phyloP scores from a whole-genome alignment of 1,284 basidiomycete species.

The Xanthoconium separans region DNA sequence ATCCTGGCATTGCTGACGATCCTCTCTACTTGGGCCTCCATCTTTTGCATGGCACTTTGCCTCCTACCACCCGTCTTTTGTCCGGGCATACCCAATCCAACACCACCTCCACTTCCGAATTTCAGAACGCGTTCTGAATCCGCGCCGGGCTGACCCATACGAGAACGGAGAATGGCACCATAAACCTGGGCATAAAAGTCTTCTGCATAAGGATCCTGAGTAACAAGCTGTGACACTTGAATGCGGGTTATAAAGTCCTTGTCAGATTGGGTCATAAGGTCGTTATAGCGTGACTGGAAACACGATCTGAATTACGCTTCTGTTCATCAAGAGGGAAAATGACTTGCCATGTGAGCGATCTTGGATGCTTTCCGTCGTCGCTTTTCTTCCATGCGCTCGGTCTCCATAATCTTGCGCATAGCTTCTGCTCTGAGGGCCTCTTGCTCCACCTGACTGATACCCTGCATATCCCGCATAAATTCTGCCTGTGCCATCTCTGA shows the following conservation, averaged over 20 bases:
- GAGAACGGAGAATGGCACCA: constrained; percentile 76
- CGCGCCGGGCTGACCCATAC: constrained; percentile 57
- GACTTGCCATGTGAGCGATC: constrained; percentile 77
- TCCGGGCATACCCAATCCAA: constrained; percentile 56
- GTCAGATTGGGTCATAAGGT: constrained; percentile 98
- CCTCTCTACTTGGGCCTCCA: constrained; percentile 96
- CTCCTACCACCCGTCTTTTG: constrained; percentile 68
- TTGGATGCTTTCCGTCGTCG: constrained; percentile 78
- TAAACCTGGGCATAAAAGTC: constrained; percentile 99
- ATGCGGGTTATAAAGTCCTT: constrained; percentile 99
- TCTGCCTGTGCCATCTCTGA: constrained; percentile 71
- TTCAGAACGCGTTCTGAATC: constrained; percentile 79
- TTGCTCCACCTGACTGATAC: constrained; percentile 57
- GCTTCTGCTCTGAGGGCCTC: constrained; percentile 72
- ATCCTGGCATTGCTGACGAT: constrained; percentile 92
- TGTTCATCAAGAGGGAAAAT: constrained; percentile 2
- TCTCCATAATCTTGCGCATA: constrained; percentile 84
- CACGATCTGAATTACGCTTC: neutral
- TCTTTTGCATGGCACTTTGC: constrained; percentile 93
- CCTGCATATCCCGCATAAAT: constrained; percentile 61
- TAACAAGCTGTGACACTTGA: constrained; percentile 96
- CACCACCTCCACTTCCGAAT: constrained; percentile 80
- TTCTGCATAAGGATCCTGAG: constrained; percentile 94
- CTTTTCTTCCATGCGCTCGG: constrained; percentile 83
- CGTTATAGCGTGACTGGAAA: constrained; percentile 89